Percentiles rank a stretch among this genome's conserved stretches.
These are phyloP conservation scores for Salvia rosmarinus DNA, from an alignment of 257 asterid species.

Conservation along the genomic window DNA sequence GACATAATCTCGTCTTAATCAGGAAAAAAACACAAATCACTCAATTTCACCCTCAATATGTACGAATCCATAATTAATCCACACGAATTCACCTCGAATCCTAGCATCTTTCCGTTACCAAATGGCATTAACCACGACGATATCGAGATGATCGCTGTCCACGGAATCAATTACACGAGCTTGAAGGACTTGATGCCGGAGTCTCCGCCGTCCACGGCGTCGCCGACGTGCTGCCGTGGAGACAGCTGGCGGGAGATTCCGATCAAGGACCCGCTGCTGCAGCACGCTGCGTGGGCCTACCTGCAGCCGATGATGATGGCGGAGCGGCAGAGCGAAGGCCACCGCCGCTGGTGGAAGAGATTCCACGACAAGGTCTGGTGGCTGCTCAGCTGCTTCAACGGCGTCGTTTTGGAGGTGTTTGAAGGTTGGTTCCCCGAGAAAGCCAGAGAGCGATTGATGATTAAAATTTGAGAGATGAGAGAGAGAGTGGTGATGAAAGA, in stretches of 20 bases:
- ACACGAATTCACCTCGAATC: constrained; percentile 14
- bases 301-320: constrained; percentile 55
- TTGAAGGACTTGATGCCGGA: constrained; percentile 56
- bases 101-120: not conserved
- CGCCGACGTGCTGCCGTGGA: constrained; percentile 29
- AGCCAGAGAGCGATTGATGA: not conserved
- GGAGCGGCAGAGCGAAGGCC: not conserved
- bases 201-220: constrained; percentile 35
- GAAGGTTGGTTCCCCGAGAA: constrained; percentile 21
- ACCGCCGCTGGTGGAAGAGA: constrained; percentile 31
- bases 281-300: constrained; percentile 82
- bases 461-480: not conserved
- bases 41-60: not conserved
- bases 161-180: constrained; percentile 48
- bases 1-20: not conserved
- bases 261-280: constrained; percentile 64
- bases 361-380: constrained; percentile 31
- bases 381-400: constrained; percentile 49
- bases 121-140: constrained; percentile 2
- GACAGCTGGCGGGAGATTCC: constrained; percentile 63
- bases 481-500: too few relatives aligned
- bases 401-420: constrained; percentile 37
- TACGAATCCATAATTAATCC: constrained; percentile 7
- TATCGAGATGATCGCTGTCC: constrained; percentile 30
- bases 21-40: not conserved